A percentile compares a stretch with the other conserved stretches of the same genome.
These are phyloP conservation scores for Claviceps sp. DNA, from an alignment of 2,329 filamentous ascomycete species.

Conservation along the genomic window DNA sequence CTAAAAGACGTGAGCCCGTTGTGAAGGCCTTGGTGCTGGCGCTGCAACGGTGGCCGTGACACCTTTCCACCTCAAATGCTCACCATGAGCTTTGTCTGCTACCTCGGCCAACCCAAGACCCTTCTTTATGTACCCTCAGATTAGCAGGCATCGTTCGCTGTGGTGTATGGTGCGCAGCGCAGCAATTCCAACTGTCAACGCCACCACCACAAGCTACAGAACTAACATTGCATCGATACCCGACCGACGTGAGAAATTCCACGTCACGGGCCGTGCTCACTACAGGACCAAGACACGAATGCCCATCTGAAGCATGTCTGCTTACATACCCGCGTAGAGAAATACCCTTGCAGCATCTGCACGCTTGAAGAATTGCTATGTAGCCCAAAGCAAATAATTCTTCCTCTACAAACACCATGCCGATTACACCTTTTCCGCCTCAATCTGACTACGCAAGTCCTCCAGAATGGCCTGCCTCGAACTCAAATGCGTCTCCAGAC, in stretches of 20 bases:
- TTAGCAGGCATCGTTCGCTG: no score
- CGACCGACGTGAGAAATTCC: not conserved
- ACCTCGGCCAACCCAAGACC: no score
- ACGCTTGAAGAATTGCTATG: no score
- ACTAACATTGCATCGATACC: not conserved
- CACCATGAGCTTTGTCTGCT: no score
- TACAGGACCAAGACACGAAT: not conserved
- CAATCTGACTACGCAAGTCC: conserved; percentile 68
- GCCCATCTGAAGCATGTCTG: not conserved
- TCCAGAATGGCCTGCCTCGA: conserved; percentile 63
- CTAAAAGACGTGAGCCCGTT: no score
- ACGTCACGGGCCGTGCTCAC: not conserved
- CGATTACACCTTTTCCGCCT: conserved; percentile 54
- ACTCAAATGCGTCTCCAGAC: conserved; percentile 69
- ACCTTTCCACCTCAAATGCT: no score
- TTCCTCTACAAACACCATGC: not conserved
- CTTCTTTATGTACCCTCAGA: no score
- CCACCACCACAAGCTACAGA: not conserved
- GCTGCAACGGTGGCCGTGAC: no score
- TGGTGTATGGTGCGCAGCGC: no score
- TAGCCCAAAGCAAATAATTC: not conserved
- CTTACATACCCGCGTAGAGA: no score
- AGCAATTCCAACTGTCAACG: not conserved
- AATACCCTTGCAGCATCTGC: no score
- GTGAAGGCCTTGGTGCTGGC: no score